Base-by-base conservation (phyloP, 1,284 basidiomycete species). In the Austroboletus novae-zelandiae region DNA sequence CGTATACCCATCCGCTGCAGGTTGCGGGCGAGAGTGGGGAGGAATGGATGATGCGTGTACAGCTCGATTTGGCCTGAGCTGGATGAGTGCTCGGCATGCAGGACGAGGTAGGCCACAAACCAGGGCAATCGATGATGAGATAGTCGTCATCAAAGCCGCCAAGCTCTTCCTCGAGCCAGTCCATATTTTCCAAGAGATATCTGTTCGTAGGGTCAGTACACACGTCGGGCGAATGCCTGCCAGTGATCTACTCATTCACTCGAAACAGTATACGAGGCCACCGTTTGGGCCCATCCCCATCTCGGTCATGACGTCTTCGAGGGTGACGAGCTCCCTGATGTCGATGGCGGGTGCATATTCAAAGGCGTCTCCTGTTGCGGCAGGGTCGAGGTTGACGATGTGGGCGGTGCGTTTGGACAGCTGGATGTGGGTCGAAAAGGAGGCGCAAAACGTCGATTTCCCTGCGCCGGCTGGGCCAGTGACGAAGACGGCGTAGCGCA, bases 121-220 rank as follows among this genome's bases (percentile, higher is more conserved):
- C 95, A 56, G 97, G 97, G 66, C 97, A 99, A 74, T 99, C 97
- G 57, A 99, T 88, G 59, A 99, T 87, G 42, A 99, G 81, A 73
- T 98, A 99, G 72, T 99, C 97, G 64, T 98, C 91, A 40, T 98
- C 94, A 69, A 84, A 99, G 13, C 87, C 85, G 10, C 94, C 95
- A 2, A 99, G 78, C 65, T 98, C 91, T 67, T 98, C 96, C 61
- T 98, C 93, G n/a, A 99, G 77, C 97, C 97, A 99, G 70, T 99
- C 97, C 71, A 98, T 89, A 65, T 99, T 98, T 66, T 98, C 84
- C 55, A 98, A 72, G 47, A 99, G 79, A 73, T 99, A 99, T 70
- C 95, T 98, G 47, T 36, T 39, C 0, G n/a, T 9, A 4, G 15
- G 3, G 30, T 59, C 29, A 40, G 48, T 1, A 23, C 18, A 37